phyloP scores from a whole-genome alignment of 2,329 filamentous ascomycete species.

The Epichloe scottii region DNA sequence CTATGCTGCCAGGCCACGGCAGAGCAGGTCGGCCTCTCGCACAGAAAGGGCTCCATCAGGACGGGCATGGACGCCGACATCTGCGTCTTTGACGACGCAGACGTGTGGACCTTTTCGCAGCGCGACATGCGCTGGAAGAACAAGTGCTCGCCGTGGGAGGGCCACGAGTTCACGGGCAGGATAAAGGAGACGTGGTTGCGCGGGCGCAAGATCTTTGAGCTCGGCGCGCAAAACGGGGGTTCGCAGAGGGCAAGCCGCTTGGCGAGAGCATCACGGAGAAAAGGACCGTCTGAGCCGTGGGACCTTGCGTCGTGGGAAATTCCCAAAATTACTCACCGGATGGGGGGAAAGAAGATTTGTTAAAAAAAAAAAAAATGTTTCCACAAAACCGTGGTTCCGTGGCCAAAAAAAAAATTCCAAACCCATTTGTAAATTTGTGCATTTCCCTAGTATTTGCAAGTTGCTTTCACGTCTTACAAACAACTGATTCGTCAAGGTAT shows the following conservation, averaged over 20 bases:
- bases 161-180: constrained; percentile 61
- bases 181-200: constrained; percentile 80
- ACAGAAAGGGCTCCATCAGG: constrained; percentile 64
- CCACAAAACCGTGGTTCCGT: no score
- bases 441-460: no score
- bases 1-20: constrained; percentile 84
- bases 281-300: constrained; percentile 19
- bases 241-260: constrained; percentile 33
- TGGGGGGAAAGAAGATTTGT: no score
- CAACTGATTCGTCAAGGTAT: not conserved
- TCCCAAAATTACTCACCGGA: no score
- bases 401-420: no score
- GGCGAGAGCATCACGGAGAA: constrained; percentile 50
- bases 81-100: constrained; percentile 80
- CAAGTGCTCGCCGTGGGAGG: constrained; percentile 83
- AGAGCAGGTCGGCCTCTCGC: constrained; percentile 70
- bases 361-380: no score
- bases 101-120: constrained; percentile 58
- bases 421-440: no score
- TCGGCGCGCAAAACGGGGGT: constrained; percentile 42
- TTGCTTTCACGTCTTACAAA: not conserved
- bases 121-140: constrained; percentile 91
- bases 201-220: constrained; percentile 60
- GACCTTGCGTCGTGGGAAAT: no score
- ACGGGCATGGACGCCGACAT: constrained; percentile 79